phyloP scores from a whole-genome alignment of 306 rosid species.

The Citrullus amarus region DNA sequence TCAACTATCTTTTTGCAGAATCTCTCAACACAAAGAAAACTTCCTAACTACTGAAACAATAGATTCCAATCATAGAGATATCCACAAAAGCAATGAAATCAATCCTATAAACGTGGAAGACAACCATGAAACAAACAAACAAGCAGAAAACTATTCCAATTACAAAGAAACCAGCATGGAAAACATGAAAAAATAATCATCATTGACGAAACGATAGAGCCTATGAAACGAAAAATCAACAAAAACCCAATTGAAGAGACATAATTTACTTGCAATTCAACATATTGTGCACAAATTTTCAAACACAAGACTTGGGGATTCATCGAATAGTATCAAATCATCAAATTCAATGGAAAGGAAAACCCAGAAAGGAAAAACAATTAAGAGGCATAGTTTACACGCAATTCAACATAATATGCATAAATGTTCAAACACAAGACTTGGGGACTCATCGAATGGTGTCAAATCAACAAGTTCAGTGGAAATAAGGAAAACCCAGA shows the following conservation, averaged over 20 bases:
- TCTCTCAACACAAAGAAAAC: constrained; percentile 16
- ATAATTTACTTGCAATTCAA: constrained; percentile 1
- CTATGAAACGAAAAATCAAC: constrained; percentile 1
- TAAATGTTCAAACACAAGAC: constrained; percentile 5
- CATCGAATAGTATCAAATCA: constrained; percentile 14
- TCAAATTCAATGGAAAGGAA: constrained; percentile 3
- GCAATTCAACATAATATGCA: constrained; percentile 16
- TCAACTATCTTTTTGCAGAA: constrained; percentile 22
- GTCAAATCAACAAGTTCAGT: background rate
- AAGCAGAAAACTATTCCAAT: background rate
- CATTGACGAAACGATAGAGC: background rate
- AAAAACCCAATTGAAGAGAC: constrained; percentile 13
- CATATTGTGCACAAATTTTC: constrained; percentile 14
- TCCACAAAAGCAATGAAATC: background rate
- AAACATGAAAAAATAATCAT: background rate
- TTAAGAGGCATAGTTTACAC: constrained; percentile 2
- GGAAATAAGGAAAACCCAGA: constrained; percentile 13
- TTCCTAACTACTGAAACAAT: constrained; percentile 13
- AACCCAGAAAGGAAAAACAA: constrained; percentile 12
- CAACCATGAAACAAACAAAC: background rate
- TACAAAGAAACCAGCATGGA: background rate
- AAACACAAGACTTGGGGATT: constrained; percentile 9
- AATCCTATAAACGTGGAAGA: background rate
- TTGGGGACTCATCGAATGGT: constrained; percentile 14
- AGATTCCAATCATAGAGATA: background rate